Evolutionary conservation across 176 grass and related monocot genomes (phyloP).

Genomic region (Cymbopogon citratus): DNA sequence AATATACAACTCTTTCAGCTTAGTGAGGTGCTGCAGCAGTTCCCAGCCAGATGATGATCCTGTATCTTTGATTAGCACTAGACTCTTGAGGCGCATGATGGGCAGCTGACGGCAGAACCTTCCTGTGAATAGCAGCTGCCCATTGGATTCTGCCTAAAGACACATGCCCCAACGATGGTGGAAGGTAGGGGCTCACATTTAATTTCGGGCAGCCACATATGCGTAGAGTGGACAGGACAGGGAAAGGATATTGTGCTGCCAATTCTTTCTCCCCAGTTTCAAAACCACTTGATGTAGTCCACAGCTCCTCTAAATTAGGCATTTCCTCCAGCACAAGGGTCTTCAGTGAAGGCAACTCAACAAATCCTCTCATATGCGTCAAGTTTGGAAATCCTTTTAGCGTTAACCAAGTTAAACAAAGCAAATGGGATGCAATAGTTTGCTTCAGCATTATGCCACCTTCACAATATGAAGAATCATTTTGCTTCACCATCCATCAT

Average conservation of each 20-base stretch:
- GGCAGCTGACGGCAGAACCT: background rate
- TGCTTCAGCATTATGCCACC: background rate
- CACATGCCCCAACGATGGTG: background rate
- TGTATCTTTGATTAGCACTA: background rate
- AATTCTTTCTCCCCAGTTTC: background rate
- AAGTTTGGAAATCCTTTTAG: background rate
- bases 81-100: background rate
- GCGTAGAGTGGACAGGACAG: background rate
- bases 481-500: background rate
- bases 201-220: background rate
- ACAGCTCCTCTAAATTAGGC: background rate
- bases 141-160: background rate
- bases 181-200: background rate
- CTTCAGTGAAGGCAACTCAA: background rate
- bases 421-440: background rate
- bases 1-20: background rate
- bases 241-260: background rate
- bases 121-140: background rate
- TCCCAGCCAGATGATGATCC: background rate
- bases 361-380: background rate
- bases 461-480: background rate
- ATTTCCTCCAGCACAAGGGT: background rate
- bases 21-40: background rate
- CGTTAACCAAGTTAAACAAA: background rate
- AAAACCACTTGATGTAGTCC: background rate